These are phyloP conservation scores for Aurantiochytrium sp. DNA, from an alignment of 108 stramenopile species.

Conservation along the genomic window DNA sequence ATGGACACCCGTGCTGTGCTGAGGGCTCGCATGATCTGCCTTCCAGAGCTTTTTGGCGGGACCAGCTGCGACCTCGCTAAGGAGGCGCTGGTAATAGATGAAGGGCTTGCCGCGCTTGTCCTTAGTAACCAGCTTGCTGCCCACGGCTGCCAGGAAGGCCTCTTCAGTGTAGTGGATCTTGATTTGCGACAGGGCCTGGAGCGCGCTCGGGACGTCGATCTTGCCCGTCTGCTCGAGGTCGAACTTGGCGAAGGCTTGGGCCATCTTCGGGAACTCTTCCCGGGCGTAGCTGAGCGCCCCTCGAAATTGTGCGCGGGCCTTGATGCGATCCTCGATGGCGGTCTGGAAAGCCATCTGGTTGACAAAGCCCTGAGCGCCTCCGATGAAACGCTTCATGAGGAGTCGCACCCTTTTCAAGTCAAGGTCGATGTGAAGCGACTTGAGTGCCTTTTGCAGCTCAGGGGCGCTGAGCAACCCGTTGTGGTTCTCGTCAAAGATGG, in stretches of 20 bases:
- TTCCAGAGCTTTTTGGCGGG: not conserved
- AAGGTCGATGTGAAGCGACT: not conserved
- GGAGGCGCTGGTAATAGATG: not conserved
- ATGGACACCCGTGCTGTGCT: no score
- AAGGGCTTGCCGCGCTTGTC: not conserved
- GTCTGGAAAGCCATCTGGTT: not conserved
- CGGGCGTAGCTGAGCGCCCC: not conserved
- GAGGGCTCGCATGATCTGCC: no score
- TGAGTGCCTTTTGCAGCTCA: not conserved
- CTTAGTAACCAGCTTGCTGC: not conserved
- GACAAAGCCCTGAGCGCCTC: not conserved
- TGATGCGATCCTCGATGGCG: not conserved
- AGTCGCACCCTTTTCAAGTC: not conserved
- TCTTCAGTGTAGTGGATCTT: not conserved
- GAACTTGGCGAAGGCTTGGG: not conserved
- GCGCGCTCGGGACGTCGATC: not conserved
- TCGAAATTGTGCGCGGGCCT: not conserved
- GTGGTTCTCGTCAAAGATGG: not conserved
- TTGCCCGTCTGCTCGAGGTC: not conserved
- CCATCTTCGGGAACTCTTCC: not conserved
- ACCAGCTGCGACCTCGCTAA: not conserved
- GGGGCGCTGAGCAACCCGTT: not conserved
- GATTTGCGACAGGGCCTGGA: not conserved
- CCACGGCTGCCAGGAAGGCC: not conserved
- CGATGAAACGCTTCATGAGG: not conserved